Evolutionary conservation across 768 basidiomycete species (phyloP), one percentile per base, ranked within the genome.

Genomic region (Boletus coccyginus): DNA sequence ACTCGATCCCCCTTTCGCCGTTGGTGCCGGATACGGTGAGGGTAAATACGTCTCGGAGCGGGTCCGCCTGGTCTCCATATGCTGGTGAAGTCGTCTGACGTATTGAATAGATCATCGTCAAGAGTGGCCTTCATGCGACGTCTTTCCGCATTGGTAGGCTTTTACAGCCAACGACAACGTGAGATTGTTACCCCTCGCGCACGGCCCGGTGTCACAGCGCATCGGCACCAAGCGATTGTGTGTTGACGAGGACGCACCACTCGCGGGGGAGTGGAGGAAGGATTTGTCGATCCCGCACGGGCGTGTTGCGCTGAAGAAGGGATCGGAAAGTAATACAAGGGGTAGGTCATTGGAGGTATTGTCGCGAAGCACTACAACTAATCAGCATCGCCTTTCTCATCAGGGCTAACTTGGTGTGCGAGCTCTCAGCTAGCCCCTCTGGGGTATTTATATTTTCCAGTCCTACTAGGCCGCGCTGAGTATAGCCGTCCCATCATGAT

Each of bases 301-400:
- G 1, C 71, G 75, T 54, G 74, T 67, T 0, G 68, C 75, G 27
- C 66, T 83, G 38, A 75, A 72, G 55, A 68, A 70, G 35, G 66
- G 72, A 11, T 66, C 57, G 24, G 76, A 75, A 36, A 70, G 74
- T 1, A 73, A 73, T 3, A 76, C 79, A 1, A 85, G 58, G 81
- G 82, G 61, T 81, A 85, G 60, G 57, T 80, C 42, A 72, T 85
- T 32, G 75, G 75, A 39, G 82, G 82, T 0, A 73, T 83, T 1
- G 58, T 82, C 5, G 81, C 83, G 5, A 82, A 80, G 62, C 81
- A 84, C 57, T 85, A 81, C 56, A 83, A 78, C 61, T 85, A 53
- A 13, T 12, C 2, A 10, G 5, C 27, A 17, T 45, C 44, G 17
- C 43, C 24, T 44, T 44, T 24, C 43, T 16, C 8, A 16, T 21